phyloP scores from a whole-genome alignment of 306 rosid genomes.

The Pyrus bretschneideri region DNA sequence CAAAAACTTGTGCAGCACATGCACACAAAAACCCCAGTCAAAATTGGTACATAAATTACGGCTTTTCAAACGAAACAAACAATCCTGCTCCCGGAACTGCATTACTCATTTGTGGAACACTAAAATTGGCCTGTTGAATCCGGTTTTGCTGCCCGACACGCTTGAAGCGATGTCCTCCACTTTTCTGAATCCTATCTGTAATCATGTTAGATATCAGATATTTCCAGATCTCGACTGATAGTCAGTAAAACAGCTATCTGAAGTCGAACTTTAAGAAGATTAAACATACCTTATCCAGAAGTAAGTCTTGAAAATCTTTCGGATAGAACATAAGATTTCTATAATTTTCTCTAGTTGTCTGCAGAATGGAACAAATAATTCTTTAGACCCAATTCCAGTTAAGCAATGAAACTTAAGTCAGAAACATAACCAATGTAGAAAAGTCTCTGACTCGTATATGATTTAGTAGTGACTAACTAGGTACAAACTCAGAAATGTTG shows the following conservation, averaged over 20 bases:
- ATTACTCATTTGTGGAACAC: conserved; percentile 53
- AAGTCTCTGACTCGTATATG: not conserved
- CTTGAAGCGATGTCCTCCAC: conserved; percentile 57
- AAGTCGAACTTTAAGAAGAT: not conserved
- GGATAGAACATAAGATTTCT: conserved; percentile 43
- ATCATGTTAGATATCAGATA: conserved; percentile 15
- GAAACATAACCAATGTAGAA: not conserved
- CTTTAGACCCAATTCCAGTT: not conserved
- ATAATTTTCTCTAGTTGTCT: conserved; percentile 51
- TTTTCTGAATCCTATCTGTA: conserved; percentile 71
- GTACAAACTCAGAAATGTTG: not conserved
- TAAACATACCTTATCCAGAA: conserved; percentile 70
- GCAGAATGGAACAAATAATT: conserved; percentile 12
- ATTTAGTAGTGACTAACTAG: not conserved
- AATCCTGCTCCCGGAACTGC: not conserved
- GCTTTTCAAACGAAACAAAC: not conserved
- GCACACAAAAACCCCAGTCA: too few relatives aligned
- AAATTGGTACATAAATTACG: not conserved
- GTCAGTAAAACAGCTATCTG: not conserved
- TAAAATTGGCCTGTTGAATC: conserved; percentile 81
- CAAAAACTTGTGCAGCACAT: too few relatives aligned
- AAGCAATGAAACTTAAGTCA: not conserved
- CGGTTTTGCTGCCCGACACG: conserved; percentile 52
- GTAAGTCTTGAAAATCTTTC: conserved; percentile 57
- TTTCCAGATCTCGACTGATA: not conserved